Base-by-base conservation (phyloP, 495 filamentous ascomycete species). In the Hamigera avellanea region DNA sequence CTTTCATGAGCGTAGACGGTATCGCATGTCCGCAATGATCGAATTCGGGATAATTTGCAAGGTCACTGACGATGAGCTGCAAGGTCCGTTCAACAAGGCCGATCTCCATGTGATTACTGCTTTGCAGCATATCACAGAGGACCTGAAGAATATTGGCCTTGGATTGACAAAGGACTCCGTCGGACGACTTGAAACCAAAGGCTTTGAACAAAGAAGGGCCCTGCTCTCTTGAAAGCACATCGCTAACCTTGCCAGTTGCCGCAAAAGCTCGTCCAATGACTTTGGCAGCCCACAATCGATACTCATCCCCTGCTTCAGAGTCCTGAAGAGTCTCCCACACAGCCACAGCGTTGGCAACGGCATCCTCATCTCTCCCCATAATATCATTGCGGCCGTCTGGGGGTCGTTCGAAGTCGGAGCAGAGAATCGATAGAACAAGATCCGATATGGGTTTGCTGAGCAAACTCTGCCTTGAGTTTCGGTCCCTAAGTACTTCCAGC, bases 201-300 rank as follows among this genome's bases (percentile, higher is more conserved):
- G 13, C 13, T 8, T 49, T 26, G 16, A 62, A 62, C 0, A 61
- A 26, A 2, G 35, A 43, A 6, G 49, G 43, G 15, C 60, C 55
- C 26, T 66, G 63, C 33, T 70, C 66, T 31, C 61, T 60, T 15
- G 61, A 34, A 9, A 69, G 41, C 8, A 45, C 42, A 26, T 66
- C 53, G 32, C 49, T 46, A 18, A 83, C 69, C 39, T 73, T 60
- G 13, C 84, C 84, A 33, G 76, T 82, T 3, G 81, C 70, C 30
- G 81, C 78, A 58, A 87, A 96, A 0, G 85, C 79, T 45, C 85
- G 73, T 14, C 91, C 91, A 15, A 98, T 66, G 12, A 87, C 80
- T 36, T 77, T 72, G 6, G 80, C 86, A 26, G 81, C 82, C 91
- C 91, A 98, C 3, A 83, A 57, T 9, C 82, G 59, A 52, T 91